Evolutionary conservation across 768 basidiomycete species (phyloP), one percentile per base, ranked within the genome.

Genomic region (Boletus fagicola): DNA sequence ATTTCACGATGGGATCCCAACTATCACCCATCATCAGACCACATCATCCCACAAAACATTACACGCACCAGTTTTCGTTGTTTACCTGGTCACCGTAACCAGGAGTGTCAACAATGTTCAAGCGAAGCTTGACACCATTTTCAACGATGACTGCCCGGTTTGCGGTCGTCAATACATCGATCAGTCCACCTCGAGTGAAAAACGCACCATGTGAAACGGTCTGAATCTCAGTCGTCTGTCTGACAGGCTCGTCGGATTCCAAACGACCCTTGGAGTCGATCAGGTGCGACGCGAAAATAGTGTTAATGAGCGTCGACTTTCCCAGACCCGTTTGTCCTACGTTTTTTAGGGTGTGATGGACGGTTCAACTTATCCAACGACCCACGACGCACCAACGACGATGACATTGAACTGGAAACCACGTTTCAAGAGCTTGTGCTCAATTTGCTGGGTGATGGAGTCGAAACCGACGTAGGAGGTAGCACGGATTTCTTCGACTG

Each of bases 371-470:
- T 4, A 18, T 26, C 30, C 26, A 35, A 24, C 3, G 2, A 38
- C 54, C 26, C 15, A 24, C 47, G 51, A 83, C 88, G 67, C 64
- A 95, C 95, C 96, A 66, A 89, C 96, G 60, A 93, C 90, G 70
- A 98, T 98, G 59, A 97, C 90, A 70, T 98, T 98, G 85, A 98
- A 98, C 80, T 98, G 93, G 82, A 98, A 98, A 59, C 96, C 96
- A 62, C 96, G 87, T 79, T 98, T 98, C 78, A 98, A 84, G 62
- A 98, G 88, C 83, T 98, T 98, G 83, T 95, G 91, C 81, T 99
- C 96, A 66, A 98, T 98, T 77, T 98, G 96, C 69, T 87, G 85
- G 57, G 94, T 96, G 74, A 98, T 97, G 63, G 90, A 87, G 82
- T 98, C 95, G 79, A 98, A 98, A 70, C 95, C 95, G 74, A 98